Evolutionary conservation across 129 eudicot genomes (phyloP).

Genomic region (Chrysanthemum makinoi): DNA sequence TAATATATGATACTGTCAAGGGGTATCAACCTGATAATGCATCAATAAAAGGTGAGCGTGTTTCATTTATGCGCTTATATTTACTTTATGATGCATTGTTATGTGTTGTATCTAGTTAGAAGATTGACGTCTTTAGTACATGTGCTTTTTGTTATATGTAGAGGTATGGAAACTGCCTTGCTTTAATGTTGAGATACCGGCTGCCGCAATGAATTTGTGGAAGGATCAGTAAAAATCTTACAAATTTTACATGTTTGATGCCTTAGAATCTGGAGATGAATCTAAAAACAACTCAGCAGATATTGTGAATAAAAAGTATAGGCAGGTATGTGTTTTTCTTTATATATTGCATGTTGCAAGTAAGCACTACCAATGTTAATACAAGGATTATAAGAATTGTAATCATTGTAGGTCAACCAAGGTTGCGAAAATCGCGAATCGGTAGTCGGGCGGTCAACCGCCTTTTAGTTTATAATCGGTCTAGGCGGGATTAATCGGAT

Average conservation of each 20-base stretch:
- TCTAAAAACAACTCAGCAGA: slow-evolving; percentile 34
- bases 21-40: slow-evolving; percentile 23
- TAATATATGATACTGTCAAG: slow-evolving; percentile 43
- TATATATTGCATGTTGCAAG: slow-evolving; percentile 1
- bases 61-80: slow-evolving; percentile 1
- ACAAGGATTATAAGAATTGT: too few relatives aligned
- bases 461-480: too few relatives aligned
- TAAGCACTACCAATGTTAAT: neutral
- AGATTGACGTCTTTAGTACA: neutral
- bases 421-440: too few relatives aligned
- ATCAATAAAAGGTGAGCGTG: slow-evolving; percentile 36
- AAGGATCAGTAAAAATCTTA: slow-evolving; percentile 34
- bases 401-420: too few relatives aligned
- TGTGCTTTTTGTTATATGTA: slow-evolving; percentile 22
- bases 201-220: slow-evolving; percentile 35
- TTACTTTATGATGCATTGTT: neutral
- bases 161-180: slow-evolving; percentile 55
- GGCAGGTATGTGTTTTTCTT: slow-evolving; percentile 37
- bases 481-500: too few relatives aligned
- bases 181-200: slow-evolving; percentile 50
- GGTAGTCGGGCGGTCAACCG: too few relatives aligned
- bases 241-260: slow-evolving; percentile 43
- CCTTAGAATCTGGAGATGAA: slow-evolving; percentile 31
- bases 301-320: slow-evolving; percentile 47
- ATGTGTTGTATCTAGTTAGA: neutral